Base-by-base conservation (phyloP, 1,284 basidiomycete genomes). In the Tilletia indica region DNA sequence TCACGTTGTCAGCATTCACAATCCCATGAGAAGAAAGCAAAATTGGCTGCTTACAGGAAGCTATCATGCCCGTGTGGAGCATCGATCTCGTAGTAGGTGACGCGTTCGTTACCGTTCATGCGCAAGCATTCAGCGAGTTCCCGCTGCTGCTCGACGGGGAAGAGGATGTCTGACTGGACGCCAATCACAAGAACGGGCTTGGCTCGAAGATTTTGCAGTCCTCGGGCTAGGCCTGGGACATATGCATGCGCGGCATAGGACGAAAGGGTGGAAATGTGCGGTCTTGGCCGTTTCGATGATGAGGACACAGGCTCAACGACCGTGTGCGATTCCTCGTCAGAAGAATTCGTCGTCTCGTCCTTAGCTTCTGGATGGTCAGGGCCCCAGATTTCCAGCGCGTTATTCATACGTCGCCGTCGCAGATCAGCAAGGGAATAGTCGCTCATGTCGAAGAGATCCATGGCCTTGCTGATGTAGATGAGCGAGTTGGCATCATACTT, bases 401-500 rank as follows among this genome's bases (percentile, higher is more conserved):
- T 64, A 34, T 64, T 34, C 16, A 49, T 58, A 2, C 68, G 64
- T 68, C 72, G 68, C 2, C 75, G 77, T 34, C 77, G 78, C 25
- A 98, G 88, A 54, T 90, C 89, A 51, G 88, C 85, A 3, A 99
- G 88, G 4, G 93, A 89, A 34, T 92, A 88, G 4, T 88, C 87
- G 0, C 93, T 94, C 90, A 99, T 91, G 86, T 98, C 96, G 85
- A 99, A 99, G 1, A 99, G 88, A 85, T 99, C 96, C 96, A 99
- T 99, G 21, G 97, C 96, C 86, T 99, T 99, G 25, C 92, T 94
- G 75, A 82, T 82, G 87, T 99, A 99, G 80, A 99, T 94, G 85
- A 99, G 90, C 2, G 94, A 97, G 86, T 99, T 99, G 73, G 97
- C 96, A 84, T 99, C 96, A 86, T 99, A 99, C 84, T 97, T 99